Evolutionary conservation across 1,139 yeast genomes (phyloP).

Genomic region (Candida pseudoviswanathii): DNA sequence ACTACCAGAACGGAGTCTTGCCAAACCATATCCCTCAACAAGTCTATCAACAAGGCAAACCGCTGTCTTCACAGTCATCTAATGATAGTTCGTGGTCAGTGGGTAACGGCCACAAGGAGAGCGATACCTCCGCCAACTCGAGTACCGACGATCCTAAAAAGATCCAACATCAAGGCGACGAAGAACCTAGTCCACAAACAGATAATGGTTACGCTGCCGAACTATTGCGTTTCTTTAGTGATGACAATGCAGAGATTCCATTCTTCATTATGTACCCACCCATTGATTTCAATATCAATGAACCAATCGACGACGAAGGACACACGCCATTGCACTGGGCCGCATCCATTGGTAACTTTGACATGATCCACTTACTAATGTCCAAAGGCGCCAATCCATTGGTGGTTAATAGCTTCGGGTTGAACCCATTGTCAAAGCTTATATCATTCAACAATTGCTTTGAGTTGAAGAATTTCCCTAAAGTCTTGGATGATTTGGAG

Average conservation of each 20-base stretch:
- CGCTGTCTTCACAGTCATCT: slow-evolving; percentile 44
- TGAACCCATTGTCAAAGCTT: slow-evolving; percentile 82
- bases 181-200: slow-evolving; percentile 15
- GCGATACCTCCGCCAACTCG: slow-evolving; percentile 48
- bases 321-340: slow-evolving; percentile 98
- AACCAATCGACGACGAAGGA: slow-evolving; percentile 91
- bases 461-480: slow-evolving; percentile 74
- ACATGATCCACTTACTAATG: slow-evolving; percentile 68
- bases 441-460: slow-evolving; percentile 86
- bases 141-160: slow-evolving; percentile 28
- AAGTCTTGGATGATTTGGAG: slow-evolving; percentile 68
- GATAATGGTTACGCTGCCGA: slow-evolving; percentile 56
- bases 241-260: slow-evolving; percentile 75
- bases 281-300: slow-evolving; percentile 77
- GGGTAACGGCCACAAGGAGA: slow-evolving; percentile 32
- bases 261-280: slow-evolving; percentile 75
- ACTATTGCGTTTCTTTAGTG: slow-evolving; percentile 63
- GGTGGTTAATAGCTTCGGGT: slow-evolving; percentile 72
- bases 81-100: slow-evolving; percentile 50
- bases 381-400: slow-evolving; percentile 77
- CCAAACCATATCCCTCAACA: slow-evolving; percentile 6
- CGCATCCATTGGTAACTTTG: slow-evolving; percentile 82
- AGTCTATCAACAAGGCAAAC: slow-evolving; percentile 9
- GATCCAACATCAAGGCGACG: slow-evolving; percentile 12
- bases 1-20: slow-evolving; percentile 3